Base-by-base conservation (phyloP, 2,329 filamentous ascomycete genomes). In the Neonectria sp. region DNA sequence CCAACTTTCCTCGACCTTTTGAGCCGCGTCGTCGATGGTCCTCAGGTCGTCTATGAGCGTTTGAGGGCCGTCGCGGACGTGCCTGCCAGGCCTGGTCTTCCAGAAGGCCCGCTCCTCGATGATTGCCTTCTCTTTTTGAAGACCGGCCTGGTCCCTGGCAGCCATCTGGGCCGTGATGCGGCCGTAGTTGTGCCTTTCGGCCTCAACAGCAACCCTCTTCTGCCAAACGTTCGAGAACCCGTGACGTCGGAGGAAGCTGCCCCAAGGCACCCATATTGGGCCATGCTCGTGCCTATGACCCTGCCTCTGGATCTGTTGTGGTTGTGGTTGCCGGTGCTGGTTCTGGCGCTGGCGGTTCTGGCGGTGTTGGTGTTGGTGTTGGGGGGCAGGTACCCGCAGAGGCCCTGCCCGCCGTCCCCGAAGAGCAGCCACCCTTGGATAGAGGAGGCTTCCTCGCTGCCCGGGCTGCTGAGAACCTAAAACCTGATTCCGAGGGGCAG, bases 1-100 rank as follows among this genome's bases (percentile, higher is more conserved):
- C 63, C 57, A 62, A 15, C 35, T 29, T 21, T 58, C 12, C 40
- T 66, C 63, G 12, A 66, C 63, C 24, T 35, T 25, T 21, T 24
- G 31, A 7, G 58, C 63, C 11, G 43, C 62, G n/a, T 51, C 17
- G 21, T 40, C 2, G 48, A 66, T 57, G 35, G 11, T 11, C 17
- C 27, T 27, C 15, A 62, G 11, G 17, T 13, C 17, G 21, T 35
- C 11, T 15, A 27, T 35, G 24, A 37, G n/a, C 37, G 3, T 6
- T 2, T 3, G 13, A 11, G 52, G 21, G 9, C 8, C 2, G 5
- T 37, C 21, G 8, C 17, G 3, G 27, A 17, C 3, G 15, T 43
- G 13, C 17, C 40, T 9, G 3, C 62, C 29, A 4, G 52, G 43
- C 1, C 33, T 15, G 24, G 3, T 8, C 12, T 29, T 49, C 40